A percentile compares a stretch with the other conserved stretches of the same genome.
phyloP scores from a whole-genome alignment of 108 stramenopile genomes.

The Conticribra guillardii region DNA sequence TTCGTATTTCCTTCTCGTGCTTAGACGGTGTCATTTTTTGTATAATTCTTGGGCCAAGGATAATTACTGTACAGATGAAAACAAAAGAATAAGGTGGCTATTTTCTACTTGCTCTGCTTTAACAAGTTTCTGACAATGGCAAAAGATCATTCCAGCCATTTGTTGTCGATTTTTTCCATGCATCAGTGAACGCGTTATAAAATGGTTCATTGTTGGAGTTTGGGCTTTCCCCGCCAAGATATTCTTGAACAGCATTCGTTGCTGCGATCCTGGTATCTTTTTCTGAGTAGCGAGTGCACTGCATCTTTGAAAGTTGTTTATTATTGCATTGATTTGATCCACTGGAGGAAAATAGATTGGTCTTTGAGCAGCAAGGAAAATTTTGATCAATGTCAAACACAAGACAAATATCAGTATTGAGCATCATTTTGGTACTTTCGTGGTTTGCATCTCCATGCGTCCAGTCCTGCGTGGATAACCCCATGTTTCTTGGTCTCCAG shows the following conservation, averaged over 20 bases:
- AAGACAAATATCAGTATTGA: constrained; percentile 50
- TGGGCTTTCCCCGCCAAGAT: constrained; percentile 29
- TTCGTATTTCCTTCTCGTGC: too few species aligned
- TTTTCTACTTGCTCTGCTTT: too few species aligned
- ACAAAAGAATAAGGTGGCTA: too few species aligned
- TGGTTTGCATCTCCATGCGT: constrained; percentile 27
- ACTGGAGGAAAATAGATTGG: constrained; percentile 10
- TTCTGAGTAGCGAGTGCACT: constrained; percentile 25
- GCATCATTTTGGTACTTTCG: constrained; percentile 35
- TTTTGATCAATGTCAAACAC: constrained; percentile 35
- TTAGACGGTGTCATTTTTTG: too few species aligned
- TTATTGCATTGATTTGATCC: constrained; percentile 19
- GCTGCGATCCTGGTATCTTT: constrained; percentile 27
- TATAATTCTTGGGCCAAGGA: too few species aligned
- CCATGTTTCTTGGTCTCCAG: constrained; percentile 46
- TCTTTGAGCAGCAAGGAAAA: constrained; percentile 34
- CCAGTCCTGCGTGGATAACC: constrained; percentile 25
- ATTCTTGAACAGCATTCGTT: constrained; percentile 30
- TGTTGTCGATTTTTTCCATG: constrained; percentile 45
- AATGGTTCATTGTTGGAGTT: constrained; percentile 45
- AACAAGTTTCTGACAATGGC: constrained; percentile 33
- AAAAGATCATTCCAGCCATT: constrained; percentile 37
- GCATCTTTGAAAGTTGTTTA: constrained; percentile 1
- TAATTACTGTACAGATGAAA: too few species aligned
- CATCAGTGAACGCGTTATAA: constrained; percentile 33